Percentiles rank a stretch among this genome's conserved stretches.
These are phyloP conservation scores for Nasturtium officinale DNA, from an alignment of 345 rosid genomes.

Conservation along the genomic window DNA sequence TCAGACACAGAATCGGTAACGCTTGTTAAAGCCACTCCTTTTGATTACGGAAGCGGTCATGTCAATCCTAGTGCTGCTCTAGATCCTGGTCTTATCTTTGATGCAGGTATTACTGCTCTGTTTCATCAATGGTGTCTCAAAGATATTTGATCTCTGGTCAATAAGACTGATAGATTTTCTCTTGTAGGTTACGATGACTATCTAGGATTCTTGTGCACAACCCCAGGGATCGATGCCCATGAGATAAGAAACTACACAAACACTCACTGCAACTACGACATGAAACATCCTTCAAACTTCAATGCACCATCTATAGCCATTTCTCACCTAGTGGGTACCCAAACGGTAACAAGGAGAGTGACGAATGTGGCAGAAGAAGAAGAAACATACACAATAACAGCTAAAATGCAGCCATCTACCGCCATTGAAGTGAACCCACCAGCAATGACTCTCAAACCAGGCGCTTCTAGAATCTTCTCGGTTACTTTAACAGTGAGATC, in stretches of 20 bases:
- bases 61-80: slow-evolving; percentile 94
- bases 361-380: slow-evolving; percentile 71
- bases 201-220: slow-evolving; percentile 94
- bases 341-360: slow-evolving; percentile 65
- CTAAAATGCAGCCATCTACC: slow-evolving; percentile 79
- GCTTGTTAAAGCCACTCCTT: slow-evolving; percentile 85
- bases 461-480: slow-evolving; percentile 65
- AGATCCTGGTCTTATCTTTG: slow-evolving; percentile 94
- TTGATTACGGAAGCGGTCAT: slow-evolving; percentile 97
- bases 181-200: slow-evolving; percentile 78
- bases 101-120: slow-evolving; percentile 64
- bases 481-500: slow-evolving; percentile 73
- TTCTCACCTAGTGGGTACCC: slow-evolving; percentile 76
- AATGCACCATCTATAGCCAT: slow-evolving; percentile 83
- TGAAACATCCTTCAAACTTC: slow-evolving; percentile 86
- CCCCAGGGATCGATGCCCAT: slow-evolving; percentile 73
- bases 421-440: slow-evolving; percentile 84
- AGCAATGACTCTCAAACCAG: slow-evolving; percentile 78
- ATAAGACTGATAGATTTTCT: neutral
- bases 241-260: slow-evolving; percentile 83
- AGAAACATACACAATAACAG: slow-evolving; percentile 80
- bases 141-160: slow-evolving; percentile 5
- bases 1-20: slow-evolving; percentile 83
- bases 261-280: slow-evolving; percentile 67
- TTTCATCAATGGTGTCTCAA: slow-evolving; percentile 4